phyloP scores from a whole-genome alignment of 2,329 filamentous ascomycete species.

The Fusarium sp. region DNA sequence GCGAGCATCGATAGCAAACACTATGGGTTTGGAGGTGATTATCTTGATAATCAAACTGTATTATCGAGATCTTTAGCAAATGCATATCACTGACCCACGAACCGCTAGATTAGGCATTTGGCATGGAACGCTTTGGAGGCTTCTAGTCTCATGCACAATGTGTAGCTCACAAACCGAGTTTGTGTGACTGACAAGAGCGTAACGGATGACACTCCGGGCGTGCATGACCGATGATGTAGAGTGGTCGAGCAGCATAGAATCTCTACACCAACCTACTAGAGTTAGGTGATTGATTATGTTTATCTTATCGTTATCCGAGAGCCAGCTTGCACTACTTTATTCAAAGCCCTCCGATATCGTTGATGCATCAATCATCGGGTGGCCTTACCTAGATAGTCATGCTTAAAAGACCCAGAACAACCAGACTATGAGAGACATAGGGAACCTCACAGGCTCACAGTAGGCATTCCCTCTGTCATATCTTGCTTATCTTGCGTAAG shows the following conservation, averaged over 20 bases:
- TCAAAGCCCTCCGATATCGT: background rate
- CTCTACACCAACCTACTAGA: background rate
- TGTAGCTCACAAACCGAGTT: background rate
- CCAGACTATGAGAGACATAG: background rate
- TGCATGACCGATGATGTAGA: conserved; percentile 9
- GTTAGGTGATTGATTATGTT: too few species aligned
- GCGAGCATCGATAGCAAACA: background rate
- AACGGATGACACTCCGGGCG: background rate
- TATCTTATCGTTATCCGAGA: background rate
- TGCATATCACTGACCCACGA: background rate
- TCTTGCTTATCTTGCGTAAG: conserved; percentile 16
- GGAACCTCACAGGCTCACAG: background rate
- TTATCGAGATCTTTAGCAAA: background rate
- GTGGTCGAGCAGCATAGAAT: background rate
- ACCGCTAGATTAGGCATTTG: background rate
- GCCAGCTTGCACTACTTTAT: background rate
- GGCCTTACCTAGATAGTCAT: background rate
- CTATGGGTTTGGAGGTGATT: conserved; percentile 3
- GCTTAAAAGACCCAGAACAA: background rate
- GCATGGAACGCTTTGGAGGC: background rate
- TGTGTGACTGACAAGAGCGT: background rate
- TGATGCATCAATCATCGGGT: background rate
- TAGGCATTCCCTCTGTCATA: background rate
- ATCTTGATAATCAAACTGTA: conserved; percentile 18
- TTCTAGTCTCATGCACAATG: conserved; percentile 2